Percentiles rank a stretch among this genome's conserved stretches.
These are phyloP conservation scores for Bryoglossum gracile DNA, from an alignment of 495 filamentous ascomycete species.

Conservation along the genomic window DNA sequence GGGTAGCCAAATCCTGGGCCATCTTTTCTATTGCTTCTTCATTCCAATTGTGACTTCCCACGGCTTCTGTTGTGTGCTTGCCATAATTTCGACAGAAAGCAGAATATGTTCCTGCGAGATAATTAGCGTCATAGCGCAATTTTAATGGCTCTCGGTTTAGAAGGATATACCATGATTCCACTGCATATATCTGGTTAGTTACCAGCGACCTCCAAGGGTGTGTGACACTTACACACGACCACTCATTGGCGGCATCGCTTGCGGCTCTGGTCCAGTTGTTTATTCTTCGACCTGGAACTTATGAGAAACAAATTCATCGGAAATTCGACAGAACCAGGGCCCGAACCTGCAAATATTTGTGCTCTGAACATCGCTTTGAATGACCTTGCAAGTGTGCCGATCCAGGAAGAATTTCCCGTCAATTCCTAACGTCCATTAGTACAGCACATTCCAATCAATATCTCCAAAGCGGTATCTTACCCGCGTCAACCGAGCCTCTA, in stretches of 20 bases:
- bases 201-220: background rate
- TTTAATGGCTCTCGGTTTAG: background rate
- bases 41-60: slow-evolving; percentile 31
- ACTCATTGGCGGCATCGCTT: slow-evolving; percentile 3
- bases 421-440: background rate
- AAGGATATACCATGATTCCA: slow-evolving; percentile 1
- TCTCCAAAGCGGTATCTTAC: slow-evolving; percentile 11
- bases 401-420: slow-evolving; percentile 3
- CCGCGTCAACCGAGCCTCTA: slow-evolving; percentile 21
- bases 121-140: slow-evolving; percentile 9
- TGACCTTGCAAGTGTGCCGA: slow-evolving; percentile 10
- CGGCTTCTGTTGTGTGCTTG: slow-evolving; percentile 17
- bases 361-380: slow-evolving; percentile 4
- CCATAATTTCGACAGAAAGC: slow-evolving; percentile 33
- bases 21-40: slow-evolving; percentile 33
- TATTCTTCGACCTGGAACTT: slow-evolving; percentile 10
- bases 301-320: slow-evolving; percentile 23
- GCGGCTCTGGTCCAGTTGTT: slow-evolving; percentile 33
- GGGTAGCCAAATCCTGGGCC: slow-evolving; percentile 21
- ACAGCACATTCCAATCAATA: background rate
- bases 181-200: background rate
- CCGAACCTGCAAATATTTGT: slow-evolving; percentile 2
- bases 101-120: slow-evolving; percentile 22
- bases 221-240: slow-evolving; percentile 1
- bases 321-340: slow-evolving; percentile 20